Base-by-base conservation (phyloP, 225 moss, liverwort and hornwort genomes). In the Thuidium tamariscinum region DNA sequence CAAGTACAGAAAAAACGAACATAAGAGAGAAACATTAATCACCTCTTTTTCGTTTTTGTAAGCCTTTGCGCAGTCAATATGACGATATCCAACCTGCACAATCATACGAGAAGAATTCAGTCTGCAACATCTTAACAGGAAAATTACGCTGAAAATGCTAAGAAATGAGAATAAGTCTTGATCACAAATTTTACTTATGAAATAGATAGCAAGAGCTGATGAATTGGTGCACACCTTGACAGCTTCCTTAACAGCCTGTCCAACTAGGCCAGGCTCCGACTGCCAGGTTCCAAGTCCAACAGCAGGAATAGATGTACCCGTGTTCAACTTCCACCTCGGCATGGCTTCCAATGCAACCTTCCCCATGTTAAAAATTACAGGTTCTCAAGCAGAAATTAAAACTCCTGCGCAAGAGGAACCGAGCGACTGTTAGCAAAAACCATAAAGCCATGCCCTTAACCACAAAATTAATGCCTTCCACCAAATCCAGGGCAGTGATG, bases 211-310 rank as follows among this genome's bases (percentile, higher is more conserved):
- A 10, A 70, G 19, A n/a, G n/a, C n/a, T 66, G n/a, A 77, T 44
- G 32, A 42, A 11, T 41, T 41, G 37, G 5, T 22, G 5, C 78
- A 89, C 87, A 95, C 95, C 92, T 91, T 89, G 32, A 95, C 77
- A 5, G 95, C 95, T 57, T 92, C 89, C 86, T 92, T 93, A 5
- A 95, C 94, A 62, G 95, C 91, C 39, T 92, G 90, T 34, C 88
- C 90, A 46, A 95, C 95, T 20, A 86, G 71, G 54, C 94, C 95
- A 48, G 93, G 94, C 64, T 89, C 88, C 42, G 95, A 74, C 85
- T 95, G 91, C 94, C 94, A 94, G 5, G 95, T 95, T 81, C 95
- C 95, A 13, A 95, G 89, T n/a, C 95, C 95, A 59, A 94, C 83
- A 41, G 91, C 89, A 42, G 95, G 94, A 64, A 95, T 94, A 2